Conservation (phyloP, 768 basidiomycete genomes). For the Dentipellis fragilis region DNA sequence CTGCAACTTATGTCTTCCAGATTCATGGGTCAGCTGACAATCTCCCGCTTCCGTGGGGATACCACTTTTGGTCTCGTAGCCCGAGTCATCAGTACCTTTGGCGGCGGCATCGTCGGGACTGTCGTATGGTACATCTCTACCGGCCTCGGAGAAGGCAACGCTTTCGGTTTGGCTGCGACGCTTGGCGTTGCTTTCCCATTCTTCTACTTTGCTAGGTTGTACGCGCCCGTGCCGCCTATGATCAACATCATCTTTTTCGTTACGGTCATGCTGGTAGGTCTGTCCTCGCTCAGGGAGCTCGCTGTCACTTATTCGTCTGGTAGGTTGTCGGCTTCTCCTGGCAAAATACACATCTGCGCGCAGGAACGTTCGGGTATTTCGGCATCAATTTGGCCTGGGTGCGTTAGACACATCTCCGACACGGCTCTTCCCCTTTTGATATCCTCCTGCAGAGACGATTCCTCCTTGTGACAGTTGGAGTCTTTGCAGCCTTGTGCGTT, state of each 20-base stretch:
- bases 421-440: neutral
- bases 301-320: neutral
- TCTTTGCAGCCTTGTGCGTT: constrained; percentile 66
- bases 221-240: constrained; percentile 67
- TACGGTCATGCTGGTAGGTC: constrained; percentile 48
- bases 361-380: constrained; percentile 43
- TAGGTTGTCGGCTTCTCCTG: constrained; percentile 71
- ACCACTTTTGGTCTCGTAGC: constrained; percentile 57
- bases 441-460: constrained; percentile 42
- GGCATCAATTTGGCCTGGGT: constrained; percentile 72
- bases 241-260: constrained; percentile 62
- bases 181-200: constrained; percentile 63
- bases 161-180: constrained; percentile 63
- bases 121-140: constrained; percentile 69
- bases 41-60: constrained; percentile 66
- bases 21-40: constrained; percentile 67
- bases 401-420: constrained; percentile 8
- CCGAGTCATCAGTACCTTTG: constrained; percentile 54
- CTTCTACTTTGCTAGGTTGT: constrained; percentile 60
- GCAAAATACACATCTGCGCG: constrained; percentile 40
- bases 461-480: constrained; percentile 59
- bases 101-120: constrained; percentile 53
- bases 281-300: neutral
- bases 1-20: constrained; percentile 21
- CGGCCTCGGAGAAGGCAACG: constrained; percentile 46